Evolutionary conservation across 805 yeast species (phyloP), one percentile per base, ranked within the genome.

Genomic region (Jamesozyma jinghongensis): DNA sequence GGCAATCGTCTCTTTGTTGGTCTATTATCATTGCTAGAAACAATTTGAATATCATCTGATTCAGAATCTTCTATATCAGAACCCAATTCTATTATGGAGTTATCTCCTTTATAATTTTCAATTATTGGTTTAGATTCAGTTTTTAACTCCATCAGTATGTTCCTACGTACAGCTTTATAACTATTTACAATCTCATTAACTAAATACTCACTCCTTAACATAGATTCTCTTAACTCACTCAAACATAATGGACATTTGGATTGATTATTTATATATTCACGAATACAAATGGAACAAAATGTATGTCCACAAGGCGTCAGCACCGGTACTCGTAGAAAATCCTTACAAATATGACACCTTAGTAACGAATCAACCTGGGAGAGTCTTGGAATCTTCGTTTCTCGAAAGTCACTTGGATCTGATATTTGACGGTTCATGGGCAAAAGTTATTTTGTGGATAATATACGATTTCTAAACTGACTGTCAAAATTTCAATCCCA

Each of bases 331-430:
- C 65, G 71, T 40, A 84, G 67, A 47, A 81, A 75, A 45, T 86
- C 96, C 52, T 87, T 85, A 61, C 97, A 88, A 8, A 88, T 82
- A 51, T 82, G 87, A 56, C 97, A 88, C 53, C 95, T 57, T 38
- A 86, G 66, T 19, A 80, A 65, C 2, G 85, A 69, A 47, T 88
- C 96, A 2, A 88, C 62, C 38, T 72, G 78, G 2, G 69, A 51
- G 3, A 85, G 57, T 14, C 58, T 62, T 3, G 94, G 87, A 5
- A 80, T 53, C 14, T 53, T 50, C 1, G 87, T 74, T 2, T 44
- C 37, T 4, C 57, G 41, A 80, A 90, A 86, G 55, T 86, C 95
- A 10, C 79, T 65, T 0, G 94, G 80, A 57, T 85, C 94, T 1
- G 81, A 67, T 16, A 51, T 43, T 16, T 33, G 22, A 19, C 35